Evolutionary conservation across 2,329 filamentous ascomycete genomes (phyloP).

Genomic region (Alternaria dauci): DNA sequence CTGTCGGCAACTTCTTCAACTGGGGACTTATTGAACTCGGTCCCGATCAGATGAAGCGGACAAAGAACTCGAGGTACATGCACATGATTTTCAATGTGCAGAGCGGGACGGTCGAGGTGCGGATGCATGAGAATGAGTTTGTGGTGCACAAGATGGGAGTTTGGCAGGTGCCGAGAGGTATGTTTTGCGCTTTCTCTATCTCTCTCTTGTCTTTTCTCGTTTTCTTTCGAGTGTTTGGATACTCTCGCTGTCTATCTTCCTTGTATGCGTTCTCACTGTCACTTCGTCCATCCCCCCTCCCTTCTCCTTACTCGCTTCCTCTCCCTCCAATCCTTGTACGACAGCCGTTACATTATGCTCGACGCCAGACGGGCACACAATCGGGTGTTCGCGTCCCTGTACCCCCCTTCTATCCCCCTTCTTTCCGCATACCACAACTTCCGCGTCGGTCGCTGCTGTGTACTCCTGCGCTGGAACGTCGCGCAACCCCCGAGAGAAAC

Average conservation of each 20-base stretch:
- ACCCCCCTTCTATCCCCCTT: not conserved
- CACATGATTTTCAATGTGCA: slow-evolving; percentile 97
- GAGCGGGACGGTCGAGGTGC: slow-evolving; percentile 81
- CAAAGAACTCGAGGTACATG: slow-evolving; percentile 94
- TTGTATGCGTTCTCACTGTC: not conserved
- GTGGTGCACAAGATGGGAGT: slow-evolving; percentile 86
- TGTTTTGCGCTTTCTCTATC: slow-evolving; percentile 50
- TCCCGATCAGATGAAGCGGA: slow-evolving; percentile 80
- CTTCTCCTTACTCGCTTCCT: not conserved
- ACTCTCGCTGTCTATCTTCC: not conserved
- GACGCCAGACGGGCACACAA: slow-evolving; percentile 21
- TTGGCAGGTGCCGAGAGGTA: slow-evolving; percentile 95
- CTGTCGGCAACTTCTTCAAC: slow-evolving; percentile 75
- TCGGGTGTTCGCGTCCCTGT: slow-evolving; percentile 20
- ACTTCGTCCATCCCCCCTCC: not conserved
- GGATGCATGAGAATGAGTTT: slow-evolving; percentile 77
- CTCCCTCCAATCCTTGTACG: slow-evolving; percentile 29
- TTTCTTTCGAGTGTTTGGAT: not conserved
- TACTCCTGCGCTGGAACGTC: slow-evolving; percentile 23
- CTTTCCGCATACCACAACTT: not conserved
- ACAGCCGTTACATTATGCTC: slow-evolving; percentile 43
- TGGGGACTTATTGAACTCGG: slow-evolving; percentile 90
- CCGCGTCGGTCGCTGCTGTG: not conserved
- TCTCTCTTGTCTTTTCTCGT: not conserved
- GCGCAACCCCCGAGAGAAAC: slow-evolving; percentile 20